Conservation (phyloP, 2,329 filamentous ascomycete genomes). For the Cladobotryum mycophilum region DNA sequence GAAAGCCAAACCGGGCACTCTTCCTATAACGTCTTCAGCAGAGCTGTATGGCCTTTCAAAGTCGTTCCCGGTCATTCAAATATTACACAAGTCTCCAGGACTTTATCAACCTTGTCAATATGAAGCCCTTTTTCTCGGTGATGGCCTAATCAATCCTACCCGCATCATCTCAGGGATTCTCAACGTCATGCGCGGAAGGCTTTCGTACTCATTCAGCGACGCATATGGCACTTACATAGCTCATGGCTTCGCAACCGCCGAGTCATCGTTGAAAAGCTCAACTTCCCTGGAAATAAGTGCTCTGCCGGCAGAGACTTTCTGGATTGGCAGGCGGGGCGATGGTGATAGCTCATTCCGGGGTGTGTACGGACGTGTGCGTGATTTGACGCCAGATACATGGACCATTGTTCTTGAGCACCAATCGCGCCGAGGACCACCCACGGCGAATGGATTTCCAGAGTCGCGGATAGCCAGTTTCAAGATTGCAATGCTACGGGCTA, state of each 20-base stretch:
- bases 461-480: not conserved
- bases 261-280: not conserved
- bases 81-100: not conserved
- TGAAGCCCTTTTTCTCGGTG: not conserved
- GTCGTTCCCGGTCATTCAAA: slow-evolving; percentile 3
- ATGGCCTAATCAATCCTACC: not conserved
- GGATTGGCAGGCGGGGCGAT: not conserved
- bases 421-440: not conserved
- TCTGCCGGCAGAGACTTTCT: not conserved
- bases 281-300: not conserved
- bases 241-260: not conserved
- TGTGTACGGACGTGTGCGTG: not conserved
- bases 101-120: not conserved
- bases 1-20: not conserved
- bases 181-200: not conserved
- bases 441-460: not conserved
- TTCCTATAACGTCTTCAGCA: not conserved
- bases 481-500: slow-evolving; percentile 1
- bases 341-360: not conserved
- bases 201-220: not conserved
- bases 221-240: not conserved
- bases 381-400: slow-evolving; percentile 3
- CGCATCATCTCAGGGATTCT: not conserved
- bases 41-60: not conserved
- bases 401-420: not conserved